Percentiles rank a stretch among this genome's conserved stretches.
Conservation (phyloP, 2,329 filamentous ascomycete genomes). For the Pseudopyrenochaeta lycopersici region DNA sequence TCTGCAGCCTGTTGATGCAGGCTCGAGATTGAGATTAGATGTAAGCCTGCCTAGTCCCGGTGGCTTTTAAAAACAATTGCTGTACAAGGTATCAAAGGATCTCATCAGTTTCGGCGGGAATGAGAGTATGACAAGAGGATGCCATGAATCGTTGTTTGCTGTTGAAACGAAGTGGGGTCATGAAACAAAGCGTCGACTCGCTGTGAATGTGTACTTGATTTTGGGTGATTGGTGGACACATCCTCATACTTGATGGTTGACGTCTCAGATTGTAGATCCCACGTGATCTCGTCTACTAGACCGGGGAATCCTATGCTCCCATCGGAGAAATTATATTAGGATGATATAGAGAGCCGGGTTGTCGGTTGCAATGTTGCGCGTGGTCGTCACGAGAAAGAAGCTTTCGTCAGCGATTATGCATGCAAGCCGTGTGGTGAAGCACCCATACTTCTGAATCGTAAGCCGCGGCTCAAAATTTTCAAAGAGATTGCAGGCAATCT, state of each 20-base stretch:
- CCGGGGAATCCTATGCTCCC: constrained; percentile 9
- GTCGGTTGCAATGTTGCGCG: not conserved
- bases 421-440: not conserved
- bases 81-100: not conserved
- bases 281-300: constrained; percentile 27
- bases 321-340: constrained; percentile 32
- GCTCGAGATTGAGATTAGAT: not conserved
- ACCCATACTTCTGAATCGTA: not conserved
- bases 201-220: not conserved
- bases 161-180: constrained; percentile 12
- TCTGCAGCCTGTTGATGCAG: constrained; percentile 3
- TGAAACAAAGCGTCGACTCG: constrained; percentile 21
- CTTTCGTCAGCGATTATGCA: no score
- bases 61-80: not conserved
- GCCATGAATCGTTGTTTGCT: constrained; percentile 1
- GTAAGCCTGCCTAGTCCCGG: constrained; percentile 5
- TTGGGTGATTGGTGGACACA: constrained; percentile 33
- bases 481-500: not conserved
- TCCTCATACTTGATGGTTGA: constrained; percentile 6
- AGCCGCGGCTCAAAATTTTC: not conserved
- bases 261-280: constrained; percentile 25
- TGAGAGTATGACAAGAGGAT: not conserved
- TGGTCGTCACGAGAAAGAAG: not conserved
- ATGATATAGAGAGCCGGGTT: constrained; percentile 18
- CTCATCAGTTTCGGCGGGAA: not conserved